phyloP scores from a whole-genome alignment of 306 rosid species.

The Pueraria montana region DNA sequence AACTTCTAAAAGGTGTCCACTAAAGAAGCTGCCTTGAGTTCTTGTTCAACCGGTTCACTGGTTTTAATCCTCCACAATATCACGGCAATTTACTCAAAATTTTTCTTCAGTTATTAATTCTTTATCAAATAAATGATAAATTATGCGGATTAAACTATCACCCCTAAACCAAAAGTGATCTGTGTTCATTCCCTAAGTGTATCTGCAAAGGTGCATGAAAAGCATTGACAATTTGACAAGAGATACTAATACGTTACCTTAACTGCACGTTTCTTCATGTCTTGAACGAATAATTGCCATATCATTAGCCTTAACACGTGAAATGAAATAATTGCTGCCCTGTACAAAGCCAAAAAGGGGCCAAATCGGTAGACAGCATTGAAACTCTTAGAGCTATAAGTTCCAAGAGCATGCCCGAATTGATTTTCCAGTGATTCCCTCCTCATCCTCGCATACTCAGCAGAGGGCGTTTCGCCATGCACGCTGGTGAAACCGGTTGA shows the following conservation, averaged over 20 bases:
- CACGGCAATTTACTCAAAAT: not conserved
- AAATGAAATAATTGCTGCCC: conserved; percentile 88
- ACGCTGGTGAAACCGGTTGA: conserved; percentile 89
- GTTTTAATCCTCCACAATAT: not conserved
- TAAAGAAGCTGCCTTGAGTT: not conserved
- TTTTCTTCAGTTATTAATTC: conserved; percentile 7
- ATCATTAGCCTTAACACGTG: conserved; percentile 79
- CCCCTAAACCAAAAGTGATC: conserved; percentile 18
- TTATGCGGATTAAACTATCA: not conserved
- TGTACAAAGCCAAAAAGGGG: conserved; percentile 87
- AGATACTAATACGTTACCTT: conserved; percentile 68
- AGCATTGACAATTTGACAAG: conserved; percentile 32
- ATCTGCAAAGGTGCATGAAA: conserved; percentile 8
- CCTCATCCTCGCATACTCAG: conserved; percentile 92
- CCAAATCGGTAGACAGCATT: conserved; percentile 74
- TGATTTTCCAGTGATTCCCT: conserved; percentile 82
- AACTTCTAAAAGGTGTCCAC: conserved; percentile 5
- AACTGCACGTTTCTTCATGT: conserved; percentile 74
- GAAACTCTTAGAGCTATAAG: conserved; percentile 71
- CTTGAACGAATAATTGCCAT: conserved; percentile 79
- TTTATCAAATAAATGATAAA: conserved; percentile 24
- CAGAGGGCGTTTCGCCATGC: conserved; percentile 91
- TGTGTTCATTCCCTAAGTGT: not conserved
- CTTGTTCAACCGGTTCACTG: conserved; percentile 6
- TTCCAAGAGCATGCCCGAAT: conserved; percentile 84